Evolutionary conservation across 441 rosid species (phyloP), one percentile per base, ranked within the genome.

Genomic region (Aleurites moluccanus): DNA sequence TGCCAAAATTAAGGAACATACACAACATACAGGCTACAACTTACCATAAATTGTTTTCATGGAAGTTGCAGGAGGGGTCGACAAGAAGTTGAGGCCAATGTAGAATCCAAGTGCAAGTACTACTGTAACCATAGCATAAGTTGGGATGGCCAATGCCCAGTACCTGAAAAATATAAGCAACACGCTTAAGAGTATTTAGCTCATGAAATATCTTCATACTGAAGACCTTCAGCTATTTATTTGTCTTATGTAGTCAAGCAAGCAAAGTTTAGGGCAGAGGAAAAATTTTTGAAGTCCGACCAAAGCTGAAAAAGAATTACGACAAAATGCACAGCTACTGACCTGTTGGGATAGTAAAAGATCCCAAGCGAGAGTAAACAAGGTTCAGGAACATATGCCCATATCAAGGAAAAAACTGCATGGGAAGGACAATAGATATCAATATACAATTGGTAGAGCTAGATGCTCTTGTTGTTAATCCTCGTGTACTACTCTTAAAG

Each of bases 311-410:
- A 60, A 4, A 6, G 0, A 16, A 25, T 8, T 3, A 45, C 13
- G 30, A 0, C 0, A 67, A 6, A 7, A 35, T 33, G 40, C 8
- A 55, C 16, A 42, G 9, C 23, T 21, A 73, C 81, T 64, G 69
- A 85, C 95, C 88, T 89, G 79, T 90, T 82, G 33, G 98, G 92
- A 80, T 91, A 90, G 87, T 90, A 90, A 80, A 60, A 85, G 82
- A 95, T 89, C 59, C 96, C 91, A 8, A 90, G 77, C 10, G 91
- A 83, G 55, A 84, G 94, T 68, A 95, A 77, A 83, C 92, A 70
- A 59, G 75, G 76, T 72, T 94, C 97, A 67, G 98, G 98, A 72
- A 92, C 90, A 73, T 92, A 94, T 1, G 99, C 98, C 99, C 97
- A 92, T 44, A 83, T 81, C 80, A 92, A 80, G 86, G 91, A 91